Evolutionary conservation across 2,329 filamentous ascomycete genomes (phyloP), one percentile per base, ranked within the genome.

Genomic region (Colletotrichum sp.): DNA sequence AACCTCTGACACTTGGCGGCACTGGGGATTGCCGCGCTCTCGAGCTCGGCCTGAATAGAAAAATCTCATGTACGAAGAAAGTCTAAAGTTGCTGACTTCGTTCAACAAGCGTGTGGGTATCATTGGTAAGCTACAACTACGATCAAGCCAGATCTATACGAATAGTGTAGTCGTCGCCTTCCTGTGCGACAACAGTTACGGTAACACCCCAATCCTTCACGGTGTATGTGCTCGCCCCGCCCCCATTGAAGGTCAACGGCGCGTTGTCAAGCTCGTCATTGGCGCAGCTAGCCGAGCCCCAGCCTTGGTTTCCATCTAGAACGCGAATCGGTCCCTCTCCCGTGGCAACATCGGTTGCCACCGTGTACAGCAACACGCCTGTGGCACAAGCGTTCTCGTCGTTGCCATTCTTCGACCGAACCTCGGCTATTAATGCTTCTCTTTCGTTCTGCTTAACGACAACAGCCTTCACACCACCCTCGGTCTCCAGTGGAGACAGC

Each of bases 351-450:
- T 71, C 74, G 0, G 83, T 85, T n/a, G 82, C 82, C 1, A 86
- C 77, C 0, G 81, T 84, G 71, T 86, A 85, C 8, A 86, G 75
- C 22, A 86, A 78, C 19, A 86, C 81, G 12, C 84, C 84, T 1
- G 81, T 79, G 1, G 82, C 81, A 65, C 84, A 86, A 1, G 82
- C 77, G 1, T 39, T 70, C 1, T 27, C 49, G 59, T 86, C 81
- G 7, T 82, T 76, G 5, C 82, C 79, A 6, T 36, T 19, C 3
- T 79, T 67, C 1, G 80, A 78, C 22, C 84, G 81, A 13, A 79
- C 79, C 66, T 86, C 84, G 3, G 82, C 83, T 5, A 86, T 82
- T 2, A 86, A 49, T 4, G 64, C 80, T 3, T 79, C 65, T 13
- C 78, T 81, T 2, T 34, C 72, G 39, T 74, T 79, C 34, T 80